Conservation (phyloP, 2,329 filamentous ascomycete genomes). For the Apiospora aurea region DNA sequence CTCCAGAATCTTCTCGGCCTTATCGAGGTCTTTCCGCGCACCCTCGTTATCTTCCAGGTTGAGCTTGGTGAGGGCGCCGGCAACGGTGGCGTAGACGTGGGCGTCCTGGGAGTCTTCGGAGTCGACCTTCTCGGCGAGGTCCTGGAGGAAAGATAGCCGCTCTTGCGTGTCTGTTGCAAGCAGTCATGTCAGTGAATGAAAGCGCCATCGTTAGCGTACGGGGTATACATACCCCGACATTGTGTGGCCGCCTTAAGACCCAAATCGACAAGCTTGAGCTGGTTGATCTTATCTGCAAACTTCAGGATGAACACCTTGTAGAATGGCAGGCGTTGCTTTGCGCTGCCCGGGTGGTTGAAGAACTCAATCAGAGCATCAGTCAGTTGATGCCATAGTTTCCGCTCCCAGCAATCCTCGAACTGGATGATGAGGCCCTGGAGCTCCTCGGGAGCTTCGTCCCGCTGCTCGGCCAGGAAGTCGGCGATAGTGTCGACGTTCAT, state of each 20-base stretch:
- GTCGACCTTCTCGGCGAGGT: conserved; percentile 87
- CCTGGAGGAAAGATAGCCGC: conserved; percentile 82
- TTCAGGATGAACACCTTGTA: conserved; percentile 95
- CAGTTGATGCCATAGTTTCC: conserved; percentile 98
- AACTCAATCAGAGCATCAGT: conserved; percentile 88
- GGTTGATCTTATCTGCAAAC: conserved; percentile 99
- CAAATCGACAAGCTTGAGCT: conserved; percentile 93
- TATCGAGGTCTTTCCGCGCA: conserved; percentile 85
- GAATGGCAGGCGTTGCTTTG: conserved; percentile 83
- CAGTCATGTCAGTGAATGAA: conserved; percentile 14
- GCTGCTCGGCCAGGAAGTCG: conserved; percentile 90
- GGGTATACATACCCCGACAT: conserved; percentile 69
- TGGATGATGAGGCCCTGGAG: conserved; percentile 86
- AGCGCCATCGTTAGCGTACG: background rate
- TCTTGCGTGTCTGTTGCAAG: conserved; percentile 76
- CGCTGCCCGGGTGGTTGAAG: conserved; percentile 84
- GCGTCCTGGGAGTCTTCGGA: conserved; percentile 94
- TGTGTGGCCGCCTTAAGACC: conserved; percentile 87
- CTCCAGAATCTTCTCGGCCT: conserved; percentile 87
- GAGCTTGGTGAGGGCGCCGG: conserved; percentile 87
- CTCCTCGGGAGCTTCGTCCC: conserved; percentile 85
- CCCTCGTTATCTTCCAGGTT: conserved; percentile 80
- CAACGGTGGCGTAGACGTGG: conserved; percentile 90
- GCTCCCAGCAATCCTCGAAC: conserved; percentile 97
- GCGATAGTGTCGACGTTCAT: conserved; percentile 91